Base-by-base conservation (phyloP, 2,329 filamentous ascomycete species). In the Parascedosporium putredinis region DNA sequence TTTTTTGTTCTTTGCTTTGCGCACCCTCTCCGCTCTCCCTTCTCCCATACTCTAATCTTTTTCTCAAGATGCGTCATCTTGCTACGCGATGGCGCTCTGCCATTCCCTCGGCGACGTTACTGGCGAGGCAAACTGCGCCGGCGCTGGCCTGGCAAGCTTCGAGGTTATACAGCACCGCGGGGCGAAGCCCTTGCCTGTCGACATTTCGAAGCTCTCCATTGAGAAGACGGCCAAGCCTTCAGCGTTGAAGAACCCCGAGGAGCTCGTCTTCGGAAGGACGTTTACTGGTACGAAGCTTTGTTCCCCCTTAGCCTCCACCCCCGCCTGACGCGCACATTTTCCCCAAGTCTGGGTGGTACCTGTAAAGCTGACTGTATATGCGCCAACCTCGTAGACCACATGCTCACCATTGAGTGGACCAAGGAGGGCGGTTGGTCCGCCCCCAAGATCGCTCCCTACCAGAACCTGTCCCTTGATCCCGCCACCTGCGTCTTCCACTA, bases 401-500 rank as follows among this genome's bases (percentile, higher is more conserved):
- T 98, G 91, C 83, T 97, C 61, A 83, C 85, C 52, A 78, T 95
- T 58, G 89, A 96, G 74, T 98, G 93, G 93, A 91, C 86, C 50
- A 80, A 88, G 53, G 72, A 78, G 45, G 74, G 86, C 56, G 93
- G 90, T 65, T 96, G 93, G 93, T 71, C 84, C 38, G 70, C 82
- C 12, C 88, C 91, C 51, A 76, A 80, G 56, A 97, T 98, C 64
- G 83, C 79, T 16, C 93, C 93, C 18, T 97, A 97, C 75, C 89
- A 96, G 70, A 96, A 96, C 71, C 86, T 98, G 59, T 91, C 87
- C 43, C 84, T 98, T 60, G 93, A 97, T 67, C 93, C 93, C 23
- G 88, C 93, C 40, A 93, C 88, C 29, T 97, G 90, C 71, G 93
- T 97, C 55, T 91, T 98, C 71, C 93, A 98, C 78, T 98, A 98